Base-by-base conservation (phyloP, 2,329 filamentous ascomycete species). In the Bipolaris cookei region DNA sequence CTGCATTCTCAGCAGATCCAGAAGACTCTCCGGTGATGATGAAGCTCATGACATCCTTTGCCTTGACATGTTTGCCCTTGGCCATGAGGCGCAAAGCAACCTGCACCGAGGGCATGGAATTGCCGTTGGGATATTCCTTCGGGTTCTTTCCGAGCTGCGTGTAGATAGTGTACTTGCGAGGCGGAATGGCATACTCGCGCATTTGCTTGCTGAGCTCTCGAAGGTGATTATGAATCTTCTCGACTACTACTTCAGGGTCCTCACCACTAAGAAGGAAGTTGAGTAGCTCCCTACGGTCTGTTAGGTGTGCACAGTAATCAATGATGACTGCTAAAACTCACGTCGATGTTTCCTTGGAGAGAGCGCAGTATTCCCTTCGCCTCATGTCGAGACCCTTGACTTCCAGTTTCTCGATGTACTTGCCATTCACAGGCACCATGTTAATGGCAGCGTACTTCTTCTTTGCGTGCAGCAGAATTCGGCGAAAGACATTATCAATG, bases 381-480 rank as follows among this genome's bases (percentile, higher is more conserved):
- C 90, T 92, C 95, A 99, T 99, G 72, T 99, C 95, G 45, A 99
- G 85, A 81, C 95, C 95, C 79, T 99, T 99, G 72, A 99, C 91
- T 76, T 99, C 95, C 78, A 99, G 90, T 79, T 96, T 94, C 75
- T 98, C 94, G 42, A 94, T 83, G 72, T 89, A 96, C 75, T 94
- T 96, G 67, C 92, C 93, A 69, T 96, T 90, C 20, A 90, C 84
- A 69, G 97, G 91, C 6, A 95, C 87, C 75, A 98, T 87, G 75
- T 96, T 98, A 77, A 99, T 90, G 38, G 95, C 95, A 7, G 95
- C 95, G 77, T 99, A 99, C 82, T 99, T 99, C 83, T 99, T 99
- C 84, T 99, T 99, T 28, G 95, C 94, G 72, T 98, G 95, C 13
- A 99, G 83, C 37, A 99, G 81, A 54, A 99, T 90, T 30, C 95